phyloP scores from a whole-genome alignment of 2,329 filamentous ascomycete genomes.

The Cladosporium cucumerinum region DNA sequence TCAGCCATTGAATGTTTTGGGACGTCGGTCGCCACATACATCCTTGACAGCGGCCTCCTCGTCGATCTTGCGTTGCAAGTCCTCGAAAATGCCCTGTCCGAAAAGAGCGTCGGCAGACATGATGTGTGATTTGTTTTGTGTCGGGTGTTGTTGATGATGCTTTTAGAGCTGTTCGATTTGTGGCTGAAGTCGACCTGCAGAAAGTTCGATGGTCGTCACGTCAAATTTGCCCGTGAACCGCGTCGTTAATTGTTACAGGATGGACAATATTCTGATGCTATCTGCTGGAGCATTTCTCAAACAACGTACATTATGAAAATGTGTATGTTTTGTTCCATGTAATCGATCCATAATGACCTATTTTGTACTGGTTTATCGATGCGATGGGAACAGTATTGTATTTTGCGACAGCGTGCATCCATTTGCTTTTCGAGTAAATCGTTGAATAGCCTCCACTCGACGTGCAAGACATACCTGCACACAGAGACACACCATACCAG shows the following conservation, averaged over 20 bases:
- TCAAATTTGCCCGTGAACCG: constrained; percentile 4
- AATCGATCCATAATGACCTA: background rate
- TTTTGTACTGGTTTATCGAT: background rate
- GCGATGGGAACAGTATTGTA: background rate
- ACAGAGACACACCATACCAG: background rate
- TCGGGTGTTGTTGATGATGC: background rate
- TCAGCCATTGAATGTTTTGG: background rate
- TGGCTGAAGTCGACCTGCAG: background rate
- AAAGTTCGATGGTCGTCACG: constrained; percentile 1
- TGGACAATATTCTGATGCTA: background rate
- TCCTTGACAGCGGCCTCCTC: constrained; percentile 80
- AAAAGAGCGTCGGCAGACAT: constrained; percentile 14
- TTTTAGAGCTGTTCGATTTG: background rate
- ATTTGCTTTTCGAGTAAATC: background rate
- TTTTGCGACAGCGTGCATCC: background rate
- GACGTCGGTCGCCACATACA: constrained; percentile 37
- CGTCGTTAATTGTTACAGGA: background rate
- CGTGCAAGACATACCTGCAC: background rate
- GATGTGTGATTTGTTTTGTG: background rate
- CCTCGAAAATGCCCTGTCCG: constrained; percentile 63
- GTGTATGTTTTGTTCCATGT: background rate
- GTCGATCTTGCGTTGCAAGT: constrained; percentile 84
- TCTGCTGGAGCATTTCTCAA: background rate
- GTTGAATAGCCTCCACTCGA: background rate
- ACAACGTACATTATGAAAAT: background rate